phyloP scores from a whole-genome alignment of 441 rosid genomes.

The Pelargonium fulgidum region DNA sequence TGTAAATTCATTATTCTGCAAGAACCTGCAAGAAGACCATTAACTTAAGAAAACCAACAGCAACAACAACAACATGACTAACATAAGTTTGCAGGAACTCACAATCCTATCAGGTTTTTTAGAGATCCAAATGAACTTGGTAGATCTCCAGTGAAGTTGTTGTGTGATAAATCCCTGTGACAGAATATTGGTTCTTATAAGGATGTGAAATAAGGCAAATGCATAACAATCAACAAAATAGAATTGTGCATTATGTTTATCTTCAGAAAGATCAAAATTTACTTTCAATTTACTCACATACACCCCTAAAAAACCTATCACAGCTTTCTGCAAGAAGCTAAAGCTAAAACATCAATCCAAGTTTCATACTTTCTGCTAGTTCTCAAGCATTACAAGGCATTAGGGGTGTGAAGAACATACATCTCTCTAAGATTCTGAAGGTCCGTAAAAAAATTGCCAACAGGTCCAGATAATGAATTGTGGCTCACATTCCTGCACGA shows the following conservation, averaged over 20 bases:
- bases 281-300: not conserved
- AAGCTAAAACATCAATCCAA: not conserved
- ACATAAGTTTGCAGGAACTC: constrained; percentile 27
- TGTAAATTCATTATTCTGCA: constrained; percentile 77
- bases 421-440: constrained; percentile 60
- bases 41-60: constrained; percentile 10
- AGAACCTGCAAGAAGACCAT: constrained; percentile 44
- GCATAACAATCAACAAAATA: not conserved
- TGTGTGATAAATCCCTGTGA: constrained; percentile 82
- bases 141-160: constrained; percentile 74
- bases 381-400: constrained; percentile 14
- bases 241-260: constrained; percentile 12
- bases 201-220: constrained; percentile 8
- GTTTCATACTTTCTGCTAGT: constrained; percentile 1
- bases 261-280: not conserved
- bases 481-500: constrained; percentile 80
- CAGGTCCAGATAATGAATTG: constrained; percentile 71
- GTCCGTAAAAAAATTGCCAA: constrained; percentile 80
- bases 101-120: constrained; percentile 69
- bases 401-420: constrained; percentile 35
- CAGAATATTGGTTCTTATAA: constrained; percentile 18
- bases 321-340: not conserved
- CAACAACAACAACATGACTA: constrained; percentile 7
- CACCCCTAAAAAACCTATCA: not conserved
- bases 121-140: constrained; percentile 79